A percentile compares a stretch with the other conserved stretches of the same genome.
Evolutionary conservation across 495 filamentous ascomycete species (phyloP).

Genomic region (Neurospora pannonica): DNA sequence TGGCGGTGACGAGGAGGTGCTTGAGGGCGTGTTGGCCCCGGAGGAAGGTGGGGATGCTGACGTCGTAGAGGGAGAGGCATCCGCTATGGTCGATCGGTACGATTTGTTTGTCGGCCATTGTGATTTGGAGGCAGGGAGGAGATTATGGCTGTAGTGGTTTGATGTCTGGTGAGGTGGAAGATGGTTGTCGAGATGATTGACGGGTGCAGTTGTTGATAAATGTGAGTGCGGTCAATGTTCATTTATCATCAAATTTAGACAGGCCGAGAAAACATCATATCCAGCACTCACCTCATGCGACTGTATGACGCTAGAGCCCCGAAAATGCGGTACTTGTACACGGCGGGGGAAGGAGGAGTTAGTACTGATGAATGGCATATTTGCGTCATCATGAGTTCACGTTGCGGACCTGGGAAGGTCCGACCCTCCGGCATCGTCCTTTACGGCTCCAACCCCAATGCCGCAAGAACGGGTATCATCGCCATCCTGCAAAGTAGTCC

Average conservation of each 20-base stretch:
- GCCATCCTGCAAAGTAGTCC: neutral
- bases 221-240: neutral
- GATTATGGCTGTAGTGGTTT: neutral
- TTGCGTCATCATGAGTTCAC: neutral
- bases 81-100: neutral
- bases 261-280: neutral
- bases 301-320: neutral
- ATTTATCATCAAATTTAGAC: neutral
- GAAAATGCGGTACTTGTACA: neutral
- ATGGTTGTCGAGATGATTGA: neutral
- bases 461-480: neutral
- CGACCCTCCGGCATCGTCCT: neutral
- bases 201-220: neutral
- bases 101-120: neutral
- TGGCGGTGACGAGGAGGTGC: conserved; percentile 19
- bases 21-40: conserved; percentile 13
- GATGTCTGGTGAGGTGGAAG: neutral
- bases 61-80: conserved; percentile 14
- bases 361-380: neutral
- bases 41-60: conserved; percentile 13
- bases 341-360: neutral
- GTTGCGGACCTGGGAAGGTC: neutral
- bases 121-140: neutral
- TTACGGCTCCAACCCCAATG: neutral
- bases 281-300: neutral